These are phyloP conservation scores for Citrus mangshanensis DNA, from an alignment of 345 rosid genomes.

Conservation along the genomic window DNA sequence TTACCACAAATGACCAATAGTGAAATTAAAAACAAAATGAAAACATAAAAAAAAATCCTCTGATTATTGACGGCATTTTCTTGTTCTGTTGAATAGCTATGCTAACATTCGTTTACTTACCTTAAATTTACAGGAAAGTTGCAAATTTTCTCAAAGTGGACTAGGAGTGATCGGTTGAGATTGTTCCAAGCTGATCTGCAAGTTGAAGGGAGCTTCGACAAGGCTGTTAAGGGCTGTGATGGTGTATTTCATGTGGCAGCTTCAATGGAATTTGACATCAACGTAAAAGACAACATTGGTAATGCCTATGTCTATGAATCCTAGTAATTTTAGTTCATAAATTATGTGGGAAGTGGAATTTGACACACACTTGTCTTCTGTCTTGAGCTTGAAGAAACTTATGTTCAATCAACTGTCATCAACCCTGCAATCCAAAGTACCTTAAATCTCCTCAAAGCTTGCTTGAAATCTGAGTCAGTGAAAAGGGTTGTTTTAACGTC, in stretches of 20 bases:
- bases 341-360: not conserved
- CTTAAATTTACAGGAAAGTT: constrained; percentile 40
- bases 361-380: not conserved
- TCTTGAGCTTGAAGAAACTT: constrained; percentile 35
- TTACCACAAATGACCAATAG: not conserved
- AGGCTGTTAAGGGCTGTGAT: constrained; percentile 65
- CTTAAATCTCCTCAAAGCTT: constrained; percentile 65
- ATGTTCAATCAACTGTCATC: constrained; percentile 49
- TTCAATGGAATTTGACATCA: constrained; percentile 60
- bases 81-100: not conserved
- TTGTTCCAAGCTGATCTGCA: constrained; percentile 68
- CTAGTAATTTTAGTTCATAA: not conserved
- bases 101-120: not conserved
- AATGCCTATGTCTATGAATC: not conserved
- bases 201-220: constrained; percentile 75
- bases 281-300: constrained; percentile 38
- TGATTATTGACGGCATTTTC: not conserved
- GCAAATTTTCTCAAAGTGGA: constrained; percentile 44
- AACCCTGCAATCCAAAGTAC: constrained; percentile 67
- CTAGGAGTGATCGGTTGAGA: constrained; percentile 42
- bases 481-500: constrained; percentile 83
- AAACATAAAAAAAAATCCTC: not conserved
- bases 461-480: constrained; percentile 60
- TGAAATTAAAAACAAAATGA: not conserved
- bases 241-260: constrained; percentile 93